Base-by-base conservation (phyloP, 2,329 filamentous ascomycete species). In the Trichophaea hybrida region DNA sequence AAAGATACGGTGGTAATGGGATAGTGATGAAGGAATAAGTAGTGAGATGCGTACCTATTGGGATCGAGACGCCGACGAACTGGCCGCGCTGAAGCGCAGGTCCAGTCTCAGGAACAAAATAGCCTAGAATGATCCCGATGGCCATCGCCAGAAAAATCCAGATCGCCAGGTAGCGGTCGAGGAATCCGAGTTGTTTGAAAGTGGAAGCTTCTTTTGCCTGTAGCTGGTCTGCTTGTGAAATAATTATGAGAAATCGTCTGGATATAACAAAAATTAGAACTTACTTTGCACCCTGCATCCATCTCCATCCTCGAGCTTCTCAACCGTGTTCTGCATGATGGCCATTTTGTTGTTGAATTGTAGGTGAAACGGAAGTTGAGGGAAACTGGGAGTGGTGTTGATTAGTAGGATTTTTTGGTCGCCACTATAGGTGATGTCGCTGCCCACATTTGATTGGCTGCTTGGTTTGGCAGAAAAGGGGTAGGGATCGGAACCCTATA, bases 61-160 rank as follows among this genome's bases (percentile, higher is more conserved):
- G 83, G 31, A 84, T 72, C 1, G 81, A 84, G 0, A 87, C 84
- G 0, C 82, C 81, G 0, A 86, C 84, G 66, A 91, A 89, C 32
- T 80, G 78, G 5, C 86, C 86, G 66, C 77, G 80, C 63, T 90
- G 79, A 12, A 93, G 71, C 0, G 81, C 78, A 0, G 77, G 77
- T 0, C 79, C 82, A 1, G 80, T 80, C 24, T 74, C 74, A 0
- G 80, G 77, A 1, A 86, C 84, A 61, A 89, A 86, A 71, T 90
- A 90, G 5, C 85, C 86, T 0, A 91, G 73, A 1, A 90, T 73
- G 48, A 93, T 83, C 2, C 87, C 86, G 6, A 88, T 72, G 1
- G 78, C 76, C 82, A 93, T 93, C 50, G 86, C 85, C 0, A 91
- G 77, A 32, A 91, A 75, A 61, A 91, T 90, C 86, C 86, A 86